phyloP scores from a whole-genome alignment of 805 yeast species.

The Pichia scutulata region DNA sequence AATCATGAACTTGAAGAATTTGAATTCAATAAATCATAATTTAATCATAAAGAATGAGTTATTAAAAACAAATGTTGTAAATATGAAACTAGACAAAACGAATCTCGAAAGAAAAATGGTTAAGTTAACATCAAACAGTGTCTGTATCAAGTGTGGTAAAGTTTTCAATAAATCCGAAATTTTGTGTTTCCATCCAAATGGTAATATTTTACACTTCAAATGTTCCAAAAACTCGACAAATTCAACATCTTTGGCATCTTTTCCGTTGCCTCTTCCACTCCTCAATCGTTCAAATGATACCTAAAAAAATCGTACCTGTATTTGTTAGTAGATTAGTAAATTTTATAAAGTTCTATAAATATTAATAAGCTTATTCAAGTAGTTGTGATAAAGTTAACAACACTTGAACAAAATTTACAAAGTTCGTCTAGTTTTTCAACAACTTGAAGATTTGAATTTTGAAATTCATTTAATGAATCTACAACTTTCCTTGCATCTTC shows the following conservation, averaged over 20 bases:
- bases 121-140: slow-evolving; percentile 36
- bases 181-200: slow-evolving; percentile 39
- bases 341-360: neutral
- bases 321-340: neutral
- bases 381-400: slow-evolving; percentile 50
- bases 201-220: slow-evolving; percentile 48
- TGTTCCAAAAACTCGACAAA: slow-evolving; percentile 26
- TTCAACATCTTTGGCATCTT: neutral
- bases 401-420: slow-evolving; percentile 76
- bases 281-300: neutral
- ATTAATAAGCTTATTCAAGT: slow-evolving; percentile 19
- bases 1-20: slow-evolving; percentile 34
- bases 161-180: slow-evolving; percentile 37
- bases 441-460: slow-evolving; percentile 30
- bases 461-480: slow-evolving; percentile 44
- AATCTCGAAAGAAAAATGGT: slow-evolving; percentile 29
- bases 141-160: slow-evolving; percentile 56
- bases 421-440: slow-evolving; percentile 53
- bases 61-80: slow-evolving; percentile 43
- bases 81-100: slow-evolving; percentile 35
- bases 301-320: neutral
- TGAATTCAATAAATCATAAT: slow-evolving; percentile 33
- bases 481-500: slow-evolving; percentile 28
- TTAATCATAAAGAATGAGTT: slow-evolving; percentile 40
- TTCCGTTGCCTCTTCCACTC: neutral